Evolutionary conservation across 768 basidiomycete genomes (phyloP).

Genomic region (Mycena galopus): DNA sequence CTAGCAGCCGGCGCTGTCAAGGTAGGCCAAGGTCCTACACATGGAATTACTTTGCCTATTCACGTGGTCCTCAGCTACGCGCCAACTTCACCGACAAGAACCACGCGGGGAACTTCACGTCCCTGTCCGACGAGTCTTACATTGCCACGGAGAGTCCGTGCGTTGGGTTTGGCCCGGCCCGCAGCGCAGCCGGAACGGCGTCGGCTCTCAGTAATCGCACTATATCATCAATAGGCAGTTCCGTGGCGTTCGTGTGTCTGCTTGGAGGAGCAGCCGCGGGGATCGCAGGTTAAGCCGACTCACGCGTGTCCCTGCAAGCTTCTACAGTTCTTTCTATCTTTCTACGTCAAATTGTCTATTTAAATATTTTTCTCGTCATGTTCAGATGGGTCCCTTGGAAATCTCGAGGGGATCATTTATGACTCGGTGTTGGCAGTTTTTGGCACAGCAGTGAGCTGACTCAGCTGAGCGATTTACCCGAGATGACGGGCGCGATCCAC

Average conservation of each 20-base stretch:
- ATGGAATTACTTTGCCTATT: too few species aligned
- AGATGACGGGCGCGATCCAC: too few species aligned
- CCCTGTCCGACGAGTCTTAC: neutral
- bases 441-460: too few species aligned
- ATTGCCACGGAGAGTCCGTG: neutral
- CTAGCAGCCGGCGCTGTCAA: constrained; percentile 5
- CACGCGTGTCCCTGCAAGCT: too few species aligned
- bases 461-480: too few species aligned
- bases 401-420: too few species aligned
- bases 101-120: constrained; percentile 1
- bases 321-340: too few species aligned
- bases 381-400: too few species aligned
- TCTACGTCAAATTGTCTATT: too few species aligned
- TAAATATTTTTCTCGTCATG: too few species aligned
- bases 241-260: neutral
- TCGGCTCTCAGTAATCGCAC: neutral
- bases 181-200: neutral
- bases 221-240: neutral
- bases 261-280: neutral
- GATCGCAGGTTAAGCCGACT: too few species aligned
- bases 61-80: neutral
- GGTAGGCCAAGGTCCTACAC: neutral
- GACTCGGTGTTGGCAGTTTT: too few species aligned
- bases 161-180: neutral
- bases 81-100: constrained; percentile 14